A percentile compares a stretch with the other conserved stretches of the same genome.
Evolutionary conservation across 345 rosid genomes (phyloP).

Genomic region (Lumnitzera littorea): DNA sequence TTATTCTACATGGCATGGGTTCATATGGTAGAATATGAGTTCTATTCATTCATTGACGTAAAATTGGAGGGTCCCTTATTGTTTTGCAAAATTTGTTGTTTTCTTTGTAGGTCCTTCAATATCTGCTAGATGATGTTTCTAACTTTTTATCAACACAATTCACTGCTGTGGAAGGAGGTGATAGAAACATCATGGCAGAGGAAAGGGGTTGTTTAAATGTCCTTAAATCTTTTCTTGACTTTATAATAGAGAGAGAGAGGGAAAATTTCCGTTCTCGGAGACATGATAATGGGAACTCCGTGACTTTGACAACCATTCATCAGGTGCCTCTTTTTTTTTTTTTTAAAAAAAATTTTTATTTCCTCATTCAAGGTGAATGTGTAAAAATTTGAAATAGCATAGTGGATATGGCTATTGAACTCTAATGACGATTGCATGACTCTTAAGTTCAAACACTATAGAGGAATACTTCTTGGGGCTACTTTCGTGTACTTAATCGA

Average conservation of each 20-base stretch:
- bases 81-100: constrained; percentile 4
- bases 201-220: constrained; percentile 44
- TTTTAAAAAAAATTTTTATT: too few relatives aligned
- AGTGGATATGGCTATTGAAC: too few relatives aligned
- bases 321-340: constrained; percentile 40
- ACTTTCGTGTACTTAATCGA: too few relatives aligned
- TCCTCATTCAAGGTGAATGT: too few relatives aligned
- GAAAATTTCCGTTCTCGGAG: constrained; percentile 68
- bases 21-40: not conserved
- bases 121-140: constrained; percentile 80
- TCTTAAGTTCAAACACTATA: too few relatives aligned
- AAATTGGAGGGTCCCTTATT: too few relatives aligned
- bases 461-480: too few relatives aligned
- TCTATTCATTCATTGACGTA: not conserved
- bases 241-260: constrained; percentile 56
- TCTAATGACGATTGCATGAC: too few relatives aligned
- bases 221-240: constrained; percentile 56
- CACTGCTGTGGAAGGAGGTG: constrained; percentile 27
- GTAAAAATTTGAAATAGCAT: too few relatives aligned
- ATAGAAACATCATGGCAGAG: constrained; percentile 23
- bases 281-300: constrained; percentile 68
- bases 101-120: constrained; percentile 70
- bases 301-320: constrained; percentile 93
- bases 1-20: too few relatives aligned
- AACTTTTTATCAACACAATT: constrained; percentile 53